Evolutionary conservation across 2,329 filamentous ascomycete species (phyloP), one percentile per base, ranked within the genome.

Genomic region (Pseudogymnoascus pannorum): DNA sequence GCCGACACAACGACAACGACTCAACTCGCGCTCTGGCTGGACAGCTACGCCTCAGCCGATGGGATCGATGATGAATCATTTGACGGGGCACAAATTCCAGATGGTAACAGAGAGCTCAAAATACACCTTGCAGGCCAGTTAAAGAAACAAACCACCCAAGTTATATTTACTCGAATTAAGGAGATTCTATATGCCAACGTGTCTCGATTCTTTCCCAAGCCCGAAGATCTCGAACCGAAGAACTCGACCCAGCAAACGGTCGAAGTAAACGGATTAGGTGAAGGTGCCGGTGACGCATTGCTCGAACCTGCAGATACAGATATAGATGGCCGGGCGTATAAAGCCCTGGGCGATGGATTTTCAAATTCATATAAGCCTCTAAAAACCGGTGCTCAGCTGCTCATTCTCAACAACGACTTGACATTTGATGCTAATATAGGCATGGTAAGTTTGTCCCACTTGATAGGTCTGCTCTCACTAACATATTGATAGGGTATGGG

Each of bases 41-140:
- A 58, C 18, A 58, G 36, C 36, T 58, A 38, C 24, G 57, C 36
- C 14, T 36, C 20, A 67, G 69, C 59, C 62, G 65, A 18, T 64
- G 68, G 16, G 58, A 64, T 36, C 66, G 69, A 58, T 64, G 68
- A 12, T 65, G 68, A 59, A 66, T 67, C 42, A 64, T 70, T 42
- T 88, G 86, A 1, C 78, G 86, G 64, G 85, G 83, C 16, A 75
- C 88, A 51, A 88, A 85, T 0, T 77, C 88, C 24, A 86, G 88
- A 57, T 82, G 86, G 22, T 84, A 86, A 42, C 82, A 87, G 69
- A 87, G 88, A 80, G 65, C 79, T 78, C n/a, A 76, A 85, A 22
- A 82, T 81, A 64, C 86, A 86, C 64, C 85, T 83, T 51, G 83
- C 81, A 58, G 79, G 81, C 51, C 86, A 82, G 66, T 85, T 85